These are phyloP conservation scores for Bertia moriformis DNA, from an alignment of 2,329 filamentous ascomycete species.

Conservation along the genomic window DNA sequence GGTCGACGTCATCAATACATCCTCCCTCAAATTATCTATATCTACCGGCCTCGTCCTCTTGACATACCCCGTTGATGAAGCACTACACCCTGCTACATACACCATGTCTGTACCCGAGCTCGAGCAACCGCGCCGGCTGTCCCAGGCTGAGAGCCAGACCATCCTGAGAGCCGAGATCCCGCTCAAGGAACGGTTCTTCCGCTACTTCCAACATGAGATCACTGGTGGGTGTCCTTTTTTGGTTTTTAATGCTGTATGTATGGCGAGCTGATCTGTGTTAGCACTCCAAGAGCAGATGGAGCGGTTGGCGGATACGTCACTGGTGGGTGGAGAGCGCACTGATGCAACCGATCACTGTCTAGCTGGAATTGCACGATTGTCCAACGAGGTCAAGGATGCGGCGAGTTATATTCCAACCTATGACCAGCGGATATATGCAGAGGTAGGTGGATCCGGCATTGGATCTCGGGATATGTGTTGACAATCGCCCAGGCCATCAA, in stretches of 20 bases:
- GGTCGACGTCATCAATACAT: constrained; percentile 1
- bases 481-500: constrained; percentile 46
- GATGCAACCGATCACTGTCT: constrained; percentile 45
- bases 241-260: not conserved
- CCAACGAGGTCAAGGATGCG: constrained; percentile 45
- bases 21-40: not conserved
- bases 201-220: constrained; percentile 46
- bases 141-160: constrained; percentile 4
- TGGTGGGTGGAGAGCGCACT: constrained; percentile 35
- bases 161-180: constrained; percentile 14
- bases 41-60: not conserved
- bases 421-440: constrained; percentile 45
- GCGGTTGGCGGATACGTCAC: constrained; percentile 29
- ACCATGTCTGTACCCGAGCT: constrained; percentile 15
- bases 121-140: constrained; percentile 12
- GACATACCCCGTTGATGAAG: not conserved
- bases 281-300: constrained; percentile 43
- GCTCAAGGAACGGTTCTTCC: constrained; percentile 44
- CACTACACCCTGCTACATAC: not conserved
- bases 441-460: constrained; percentile 20
- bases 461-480: too few species aligned
- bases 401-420: constrained; percentile 45
- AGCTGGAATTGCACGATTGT: constrained; percentile 41
- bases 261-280: constrained; percentile 12
- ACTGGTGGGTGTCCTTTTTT: constrained; percentile 23